Evolutionary conservation across 176 grass and related monocot species (phyloP).

Genomic region (Avena sativa): DNA sequence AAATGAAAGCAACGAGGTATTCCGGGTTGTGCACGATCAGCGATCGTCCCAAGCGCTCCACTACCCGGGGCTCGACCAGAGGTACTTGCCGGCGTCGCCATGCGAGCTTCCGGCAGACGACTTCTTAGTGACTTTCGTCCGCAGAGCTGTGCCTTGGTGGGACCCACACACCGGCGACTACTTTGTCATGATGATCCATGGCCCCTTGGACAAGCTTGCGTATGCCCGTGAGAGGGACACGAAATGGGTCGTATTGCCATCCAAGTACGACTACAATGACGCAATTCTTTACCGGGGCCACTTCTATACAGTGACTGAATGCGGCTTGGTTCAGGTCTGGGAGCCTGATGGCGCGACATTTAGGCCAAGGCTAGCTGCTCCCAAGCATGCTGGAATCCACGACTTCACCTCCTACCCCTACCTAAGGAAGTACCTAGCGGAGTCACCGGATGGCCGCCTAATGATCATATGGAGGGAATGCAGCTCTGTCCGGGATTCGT

Average conservation of each 20-base stretch:
- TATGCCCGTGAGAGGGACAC: background rate
- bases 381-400: background rate
- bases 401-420: background rate
- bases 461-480: conserved; percentile 9
- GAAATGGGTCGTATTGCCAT: background rate
- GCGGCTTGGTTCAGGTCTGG: background rate
- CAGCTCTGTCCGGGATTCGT: background rate
- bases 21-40: background rate
- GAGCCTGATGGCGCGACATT: background rate
- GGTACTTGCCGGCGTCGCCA: background rate
- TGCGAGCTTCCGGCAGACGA: background rate
- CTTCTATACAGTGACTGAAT: background rate
- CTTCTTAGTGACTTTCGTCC: too few relatives aligned
- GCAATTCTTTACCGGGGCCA: background rate
- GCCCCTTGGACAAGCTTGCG: background rate
- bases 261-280: background rate
- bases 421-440: background rate
- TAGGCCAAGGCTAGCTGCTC: background rate
- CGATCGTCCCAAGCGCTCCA: background rate
- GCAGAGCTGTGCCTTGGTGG: background rate
- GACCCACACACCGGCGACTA: background rate
- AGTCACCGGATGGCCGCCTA: background rate
- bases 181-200: conserved; percentile 16
- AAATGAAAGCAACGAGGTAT: background rate
- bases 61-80: background rate